phyloP scores from a whole-genome alignment of 1,284 basidiomycete genomes.

The Microbotryum intermedium region DNA sequence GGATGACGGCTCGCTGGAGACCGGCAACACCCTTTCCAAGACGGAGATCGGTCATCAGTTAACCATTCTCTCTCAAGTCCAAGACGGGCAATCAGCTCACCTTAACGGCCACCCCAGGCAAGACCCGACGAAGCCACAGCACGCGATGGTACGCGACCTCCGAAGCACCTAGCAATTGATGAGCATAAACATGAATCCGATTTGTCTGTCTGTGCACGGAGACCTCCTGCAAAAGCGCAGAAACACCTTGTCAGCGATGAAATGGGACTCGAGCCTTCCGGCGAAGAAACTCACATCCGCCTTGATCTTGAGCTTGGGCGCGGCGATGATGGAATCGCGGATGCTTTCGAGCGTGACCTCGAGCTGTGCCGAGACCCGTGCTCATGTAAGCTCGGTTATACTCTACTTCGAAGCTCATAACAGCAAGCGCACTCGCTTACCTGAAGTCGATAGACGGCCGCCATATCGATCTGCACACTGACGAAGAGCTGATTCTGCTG shows the following conservation, averaged over 20 bases:
- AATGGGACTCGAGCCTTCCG: neutral
- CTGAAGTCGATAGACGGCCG: conserved; percentile 83
- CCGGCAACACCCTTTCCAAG: conserved; percentile 61
- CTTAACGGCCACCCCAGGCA: conserved; percentile 82
- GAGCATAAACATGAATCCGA: conserved; percentile 67
- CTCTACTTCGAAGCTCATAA: too few relatives aligned
- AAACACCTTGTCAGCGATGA: neutral
- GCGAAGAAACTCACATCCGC: conserved; percentile 55
- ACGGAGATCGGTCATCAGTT: neutral
- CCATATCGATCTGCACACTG: conserved; percentile 83
- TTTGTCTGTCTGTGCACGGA: conserved; percentile 46
- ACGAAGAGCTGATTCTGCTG: conserved; percentile 85
- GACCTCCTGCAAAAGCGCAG: conserved; percentile 16
- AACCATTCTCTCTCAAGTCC: too few relatives aligned
- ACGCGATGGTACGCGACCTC: conserved; percentile 77
- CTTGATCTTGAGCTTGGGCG: conserved; percentile 88
- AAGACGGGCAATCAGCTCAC: conserved; percentile 39
- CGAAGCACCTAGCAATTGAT: conserved; percentile 54
- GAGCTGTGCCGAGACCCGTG: conserved; percentile 55
- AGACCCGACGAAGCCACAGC: conserved; percentile 68
- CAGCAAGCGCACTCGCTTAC: too few relatives aligned
- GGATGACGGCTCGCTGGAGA: conserved; percentile 83
- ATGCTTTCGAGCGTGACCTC: conserved; percentile 89
- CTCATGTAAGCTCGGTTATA: too few relatives aligned
- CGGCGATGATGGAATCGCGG: conserved; percentile 78